These are phyloP conservation scores for Clonostachys rosea DNA, from an alignment of 2,329 filamentous ascomycete genomes.

Conservation along the genomic window DNA sequence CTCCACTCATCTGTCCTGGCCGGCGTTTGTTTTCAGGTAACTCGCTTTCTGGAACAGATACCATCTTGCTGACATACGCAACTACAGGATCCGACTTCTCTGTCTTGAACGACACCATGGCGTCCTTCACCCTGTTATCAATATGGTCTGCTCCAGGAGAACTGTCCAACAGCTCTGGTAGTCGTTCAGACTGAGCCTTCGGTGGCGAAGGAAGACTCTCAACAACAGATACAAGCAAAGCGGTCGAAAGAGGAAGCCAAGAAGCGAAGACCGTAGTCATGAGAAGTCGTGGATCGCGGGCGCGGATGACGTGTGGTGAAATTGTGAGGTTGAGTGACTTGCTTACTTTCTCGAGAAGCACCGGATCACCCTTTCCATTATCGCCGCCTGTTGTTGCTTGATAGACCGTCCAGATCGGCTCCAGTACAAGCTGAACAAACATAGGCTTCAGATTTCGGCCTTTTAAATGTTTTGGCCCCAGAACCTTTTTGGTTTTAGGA, in stretches of 20 bases:
- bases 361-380: conserved; percentile 77
- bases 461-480: conserved; percentile 88
- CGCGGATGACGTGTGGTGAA: conserved; percentile 77
- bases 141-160: conserved; percentile 75
- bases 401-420: conserved; percentile 95
- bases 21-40: conserved; percentile 80
- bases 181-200: conserved; percentile 70
- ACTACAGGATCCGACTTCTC: conserved; percentile 72
- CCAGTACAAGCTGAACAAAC: conserved; percentile 94
- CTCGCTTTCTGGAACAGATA: conserved; percentile 89
- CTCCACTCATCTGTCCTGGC: conserved; percentile 69
- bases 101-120: conserved; percentile 77
- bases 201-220: conserved; percentile 87
- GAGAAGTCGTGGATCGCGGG: conserved; percentile 77
- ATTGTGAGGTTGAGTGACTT: conserved; percentile 84
- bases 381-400: conserved; percentile 81
- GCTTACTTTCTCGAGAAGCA: conserved; percentile 86
- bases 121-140: conserved; percentile 64
- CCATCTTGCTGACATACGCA: conserved; percentile 97
- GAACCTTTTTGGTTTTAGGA: conserved; percentile 91
- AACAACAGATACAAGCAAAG: conserved; percentile 86
- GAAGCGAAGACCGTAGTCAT: conserved; percentile 82
- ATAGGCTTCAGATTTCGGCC: conserved; percentile 89
- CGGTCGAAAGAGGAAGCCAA: conserved; percentile 91
- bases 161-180: conserved; percentile 73